Evolutionary conservation across 805 yeast genomes (phyloP), one percentile per base, ranked within the genome.

Genomic region (Naumovozyma castellii): DNA sequence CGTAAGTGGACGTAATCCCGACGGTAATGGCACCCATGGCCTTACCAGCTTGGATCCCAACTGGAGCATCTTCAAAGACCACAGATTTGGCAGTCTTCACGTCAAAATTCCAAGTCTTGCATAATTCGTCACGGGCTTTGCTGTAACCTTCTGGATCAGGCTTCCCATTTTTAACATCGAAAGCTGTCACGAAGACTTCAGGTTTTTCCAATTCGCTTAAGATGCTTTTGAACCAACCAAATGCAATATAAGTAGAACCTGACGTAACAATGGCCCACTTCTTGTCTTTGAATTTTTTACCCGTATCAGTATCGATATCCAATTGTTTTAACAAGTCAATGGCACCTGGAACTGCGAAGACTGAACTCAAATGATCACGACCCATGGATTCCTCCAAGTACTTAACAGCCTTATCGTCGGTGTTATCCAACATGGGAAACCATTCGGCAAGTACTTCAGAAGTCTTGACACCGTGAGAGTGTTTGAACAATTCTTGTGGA

Each of bases 191-290:
- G 62, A 83, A 83, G 14, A 75, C 72, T 45, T 78, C 75, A 33
- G 94, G 92, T 51, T 67, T 65, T 27, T 68, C 69, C 32, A 67
- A 59, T 37, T 72, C 69, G 51, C 79, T 69, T 61, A 81, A 73
- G 34, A 47, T 46, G 18, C 43, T 43, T 48, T 68, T 65, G 56
- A 83, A 74, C 87, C 90, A 84, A 43, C 76, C 71, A 48, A 74
- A 67, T 27, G 90, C 92, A 62, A 83, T 65, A 18, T 73, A 75
- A 41, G 72, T 67, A 37, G 85, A 76, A 39, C 90, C 92, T 32
- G 84, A 75, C 16, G 94, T 83, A 41, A 84, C 88, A 56, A 83
- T 77, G 36, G 84, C 86, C 83, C 90, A 83, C 63, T 73, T 75
- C 45, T 57, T 56, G 33, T 74, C 71, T 12, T 15, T 17, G 17